phyloP scores from a whole-genome alignment of 2,329 filamentous ascomycete species.

The Botrytis galanthina region DNA sequence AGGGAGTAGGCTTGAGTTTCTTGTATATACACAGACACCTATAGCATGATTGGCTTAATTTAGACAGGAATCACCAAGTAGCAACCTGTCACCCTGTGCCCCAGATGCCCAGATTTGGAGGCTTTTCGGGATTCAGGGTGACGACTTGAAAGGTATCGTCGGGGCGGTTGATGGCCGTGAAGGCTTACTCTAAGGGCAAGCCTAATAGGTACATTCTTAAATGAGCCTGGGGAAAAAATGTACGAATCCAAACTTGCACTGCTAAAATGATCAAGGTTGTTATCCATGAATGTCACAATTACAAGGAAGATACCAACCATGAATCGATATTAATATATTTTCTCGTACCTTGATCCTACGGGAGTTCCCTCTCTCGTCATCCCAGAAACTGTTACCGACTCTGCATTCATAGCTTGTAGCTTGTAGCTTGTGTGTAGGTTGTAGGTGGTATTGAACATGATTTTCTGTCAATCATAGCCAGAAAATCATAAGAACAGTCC shows the following conservation, averaged over 20 bases:
- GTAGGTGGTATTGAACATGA: background rate
- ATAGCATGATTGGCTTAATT: background rate
- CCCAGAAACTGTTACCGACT: background rate
- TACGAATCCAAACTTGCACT: background rate
- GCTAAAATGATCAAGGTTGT: background rate
- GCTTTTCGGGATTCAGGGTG: background rate
- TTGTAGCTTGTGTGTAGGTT: background rate
- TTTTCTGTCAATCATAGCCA: background rate
- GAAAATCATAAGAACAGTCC: background rate
- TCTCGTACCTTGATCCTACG: background rate
- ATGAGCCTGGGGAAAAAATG: background rate
- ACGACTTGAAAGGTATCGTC: background rate
- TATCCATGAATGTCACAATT: background rate
- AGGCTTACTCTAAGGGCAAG: background rate
- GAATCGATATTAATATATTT: background rate
- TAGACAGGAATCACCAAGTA: background rate
- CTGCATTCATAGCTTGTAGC: background rate
- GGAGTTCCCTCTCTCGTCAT: background rate
- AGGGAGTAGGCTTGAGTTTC: background rate
- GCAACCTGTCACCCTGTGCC: background rate
- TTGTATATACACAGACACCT: background rate
- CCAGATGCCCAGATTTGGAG: background rate
- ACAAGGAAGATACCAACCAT: conserved; percentile 1
- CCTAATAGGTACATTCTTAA: background rate
- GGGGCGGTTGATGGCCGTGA: background rate